A percentile compares a stretch with the other conserved stretches of the same genome.
Conservation (phyloP, 768 basidiomycete species). For the Clitopilus hobsonii region DNA sequence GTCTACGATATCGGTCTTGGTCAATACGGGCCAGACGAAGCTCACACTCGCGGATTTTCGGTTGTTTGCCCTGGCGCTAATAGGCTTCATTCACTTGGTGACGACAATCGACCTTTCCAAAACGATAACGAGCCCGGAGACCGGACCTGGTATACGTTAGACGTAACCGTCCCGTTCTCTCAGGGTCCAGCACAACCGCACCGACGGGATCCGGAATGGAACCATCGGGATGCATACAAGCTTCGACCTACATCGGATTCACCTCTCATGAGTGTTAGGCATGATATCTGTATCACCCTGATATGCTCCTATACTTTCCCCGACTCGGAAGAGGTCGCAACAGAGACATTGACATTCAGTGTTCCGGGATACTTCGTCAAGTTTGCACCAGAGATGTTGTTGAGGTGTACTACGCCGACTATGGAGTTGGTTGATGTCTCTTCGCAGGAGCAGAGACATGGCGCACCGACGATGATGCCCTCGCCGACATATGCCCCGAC, state of each 20-base stretch:
- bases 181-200: constrained; percentile 6
- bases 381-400: constrained; percentile 34
- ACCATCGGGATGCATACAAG: constrained; percentile 19
- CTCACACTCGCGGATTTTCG: constrained; percentile 33
- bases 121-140: constrained; percentile 26
- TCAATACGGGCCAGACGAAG: constrained; percentile 15
- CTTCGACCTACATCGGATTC: constrained; percentile 44
- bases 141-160: constrained; percentile 54
- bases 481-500: constrained; percentile 16
- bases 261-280: constrained; percentile 55
- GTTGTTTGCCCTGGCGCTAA: constrained; percentile 44
- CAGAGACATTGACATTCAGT: constrained; percentile 33
- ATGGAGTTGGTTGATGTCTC: neutral
- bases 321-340: constrained; percentile 25
- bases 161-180: constrained; percentile 47
- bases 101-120: constrained; percentile 46
- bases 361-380: constrained; percentile 50
- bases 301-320: constrained; percentile 50
- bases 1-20: constrained; percentile 45
- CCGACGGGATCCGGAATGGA: constrained; percentile 34
- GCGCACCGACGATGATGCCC: constrained; percentile 10
- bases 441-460: neutral
- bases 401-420: constrained; percentile 10
- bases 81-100: constrained; percentile 43
- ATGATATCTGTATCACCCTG: constrained; percentile 50